These are phyloP conservation scores for Penicillium sp. DNA, from an alignment of 2,329 filamentous ascomycete genomes.

Conservation along the genomic window DNA sequence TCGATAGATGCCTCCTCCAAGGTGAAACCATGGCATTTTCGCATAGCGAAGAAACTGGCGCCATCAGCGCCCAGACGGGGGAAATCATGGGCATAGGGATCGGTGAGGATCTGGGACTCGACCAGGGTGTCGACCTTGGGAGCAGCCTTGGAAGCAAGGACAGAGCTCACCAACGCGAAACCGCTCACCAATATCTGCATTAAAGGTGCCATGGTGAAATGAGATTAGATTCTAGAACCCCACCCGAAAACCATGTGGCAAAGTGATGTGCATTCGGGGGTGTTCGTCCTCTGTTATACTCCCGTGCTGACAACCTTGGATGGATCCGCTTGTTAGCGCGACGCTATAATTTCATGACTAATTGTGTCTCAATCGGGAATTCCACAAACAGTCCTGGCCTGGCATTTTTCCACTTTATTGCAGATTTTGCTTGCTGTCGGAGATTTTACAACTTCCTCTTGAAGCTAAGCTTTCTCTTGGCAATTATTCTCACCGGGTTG, in stretches of 20 bases:
- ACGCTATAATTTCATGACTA: neutral
- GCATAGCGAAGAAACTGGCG: slow-evolving; percentile 57
- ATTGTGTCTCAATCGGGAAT: neutral
- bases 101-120: slow-evolving; percentile 33
- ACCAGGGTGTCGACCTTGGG: slow-evolving; percentile 25
- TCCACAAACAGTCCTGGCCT: neutral
- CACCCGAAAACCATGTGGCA: slow-evolving; percentile 19
- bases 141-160: slow-evolving; percentile 8
- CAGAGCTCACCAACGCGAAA: slow-evolving; percentile 22
- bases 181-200: slow-evolving; percentile 20
- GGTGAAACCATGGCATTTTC: slow-evolving; percentile 55
- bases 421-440: neutral
- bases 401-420: neutral
- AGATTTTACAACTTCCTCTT: too few relatives aligned
- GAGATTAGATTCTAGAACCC: slow-evolving; percentile 6
- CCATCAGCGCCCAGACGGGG: slow-evolving; percentile 35
- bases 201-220: slow-evolving; percentile 16
- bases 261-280: slow-evolving; percentile 15
- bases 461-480: too few relatives aligned
- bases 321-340: neutral
- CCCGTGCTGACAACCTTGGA: neutral
- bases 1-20: slow-evolving; percentile 69
- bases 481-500: neutral
- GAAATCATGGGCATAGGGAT: slow-evolving; percentile 38
- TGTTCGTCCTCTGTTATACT: slow-evolving; percentile 5